Evolutionary conservation across 192 early-diverging fungal genomes (phyloP), one percentile per base, ranked within the genome.

Genomic region (Rhizophagus sp.): DNA sequence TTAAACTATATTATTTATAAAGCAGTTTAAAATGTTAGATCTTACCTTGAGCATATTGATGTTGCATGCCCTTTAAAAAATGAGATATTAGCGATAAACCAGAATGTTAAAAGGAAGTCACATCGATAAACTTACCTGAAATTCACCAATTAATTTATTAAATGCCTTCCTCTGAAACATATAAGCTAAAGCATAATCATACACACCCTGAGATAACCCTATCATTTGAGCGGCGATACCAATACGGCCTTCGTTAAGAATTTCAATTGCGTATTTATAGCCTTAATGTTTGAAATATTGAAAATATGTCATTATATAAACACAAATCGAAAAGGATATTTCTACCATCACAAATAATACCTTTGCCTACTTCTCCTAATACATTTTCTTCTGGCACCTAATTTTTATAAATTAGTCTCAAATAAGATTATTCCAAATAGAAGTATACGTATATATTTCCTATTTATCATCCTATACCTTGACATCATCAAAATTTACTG

Each of bases 141-240:
- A 99, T 76, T 90, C 89, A 74, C 93, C 97, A 67, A 99, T 94
- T 24, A 76, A 78, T 65, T 87, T 79, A 30, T 93, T 93, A 81
- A 99, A 99, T 90, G 97, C 95, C 89, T 98, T 96, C 80, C 98
- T 90, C 89, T 99, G 91, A 87, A 96, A 95, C 79, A 95, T 87
- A 85, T 99, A 99, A 22, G 95, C 94, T 82, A 98, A 77, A 13
- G 94, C 93, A 63, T 86, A 82, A 84, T 99, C 97, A 76, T 91
- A 94, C 17, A 93, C 95, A 57, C 98, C 98, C 86, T 98, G 97
- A 12, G 98, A 97, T 50, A 97, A 84, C 64, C 98, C 98, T 44
- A 98, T 84, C 98, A 99, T 99, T 84, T 99, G 97, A 22, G 96
- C 97, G 62, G 96, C 96, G 86, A 99, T 99, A 79, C 97, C 97